Evolutionary conservation across 768 basidiomycete genomes (phyloP), one percentile per base, ranked within the genome.

Genomic region (Galerina marginata): DNA sequence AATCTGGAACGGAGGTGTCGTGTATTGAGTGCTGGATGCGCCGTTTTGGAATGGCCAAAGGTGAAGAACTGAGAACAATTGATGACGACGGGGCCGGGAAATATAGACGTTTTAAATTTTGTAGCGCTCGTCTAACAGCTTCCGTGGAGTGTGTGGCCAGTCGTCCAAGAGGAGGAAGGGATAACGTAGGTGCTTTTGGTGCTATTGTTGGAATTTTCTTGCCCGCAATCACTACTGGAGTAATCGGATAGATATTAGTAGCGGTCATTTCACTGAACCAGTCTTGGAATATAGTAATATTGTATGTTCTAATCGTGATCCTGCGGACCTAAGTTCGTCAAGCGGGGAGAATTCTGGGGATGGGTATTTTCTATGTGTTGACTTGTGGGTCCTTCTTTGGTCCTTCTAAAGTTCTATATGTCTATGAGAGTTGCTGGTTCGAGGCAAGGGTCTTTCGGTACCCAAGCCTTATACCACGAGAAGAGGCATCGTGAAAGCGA

Each of bases 1-100:
- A 92, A 72, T 93, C 90, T 1, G 86, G 86, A 3, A 84, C 79
- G 15, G 75, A 74, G 9, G 69, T 72, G 52, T 81, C 80, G 57
- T 79, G 79, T 25, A 78, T 71, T 53, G 74, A 54, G 69, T 71
- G 72, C 9, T 61, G 60, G 43, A 70, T 58, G 14, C 48, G 70
- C 63, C 67, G 71, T 54, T 65, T 69, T 51, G 69, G 75, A 39
- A 73, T 61, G 26, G 65, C 56, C 45, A 78, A 65, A 49, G 67
- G 69, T 14, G 75, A 54, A 26, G 72, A 67, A 23, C 71, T 69
- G 42, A 62, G 26, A 23, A 58, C 44, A 44, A 56, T 39, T 44
- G 69, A 51, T 9, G 71, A 61, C 38, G 72, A 56, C 42, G 72
- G 62, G 9, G 71, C 70, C 11, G 81, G 80, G 70, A 82, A 84